A percentile compares a stretch with the other conserved stretches of the same genome.
Conservation (phyloP, 495 filamentous ascomycete species). For the Trichoderma asperelloides region DNA sequence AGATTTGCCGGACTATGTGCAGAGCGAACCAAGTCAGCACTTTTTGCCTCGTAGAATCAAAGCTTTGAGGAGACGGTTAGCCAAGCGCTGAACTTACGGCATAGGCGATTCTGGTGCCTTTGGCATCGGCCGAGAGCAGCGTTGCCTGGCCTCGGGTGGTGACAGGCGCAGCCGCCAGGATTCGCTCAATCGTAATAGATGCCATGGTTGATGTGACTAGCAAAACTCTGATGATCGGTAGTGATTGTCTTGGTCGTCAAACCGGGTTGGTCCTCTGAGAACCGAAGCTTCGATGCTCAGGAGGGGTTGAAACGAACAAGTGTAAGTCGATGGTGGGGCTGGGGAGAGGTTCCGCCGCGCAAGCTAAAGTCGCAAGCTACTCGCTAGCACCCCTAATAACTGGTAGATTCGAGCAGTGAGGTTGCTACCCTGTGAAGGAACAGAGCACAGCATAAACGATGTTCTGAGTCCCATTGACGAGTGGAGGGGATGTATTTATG, state of each 20-base stretch:
- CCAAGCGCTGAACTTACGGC: constrained; percentile 51
- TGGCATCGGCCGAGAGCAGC: constrained; percentile 78
- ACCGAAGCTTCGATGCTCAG: not conserved
- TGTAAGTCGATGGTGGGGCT: constrained; percentile 5
- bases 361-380: not conserved
- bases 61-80: not conserved
- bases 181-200: constrained; percentile 47
- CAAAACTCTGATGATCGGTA: not conserved
- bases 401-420: too few relatives aligned
- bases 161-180: constrained; percentile 53
- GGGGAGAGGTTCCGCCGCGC: not conserved
- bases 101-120: constrained; percentile 89
- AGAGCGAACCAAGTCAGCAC: not conserved
- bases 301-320: constrained; percentile 3
- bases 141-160: constrained; percentile 84
- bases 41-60: constrained; percentile 6
- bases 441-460: not conserved
- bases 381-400: too few relatives aligned
- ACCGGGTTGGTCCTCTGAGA: not conserved
- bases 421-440: not conserved
- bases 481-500: not conserved
- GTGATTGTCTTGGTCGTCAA: not conserved
- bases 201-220: constrained; percentile 18
- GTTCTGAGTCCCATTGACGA: not conserved
- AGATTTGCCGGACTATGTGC: constrained; percentile 77